Percentiles rank a stretch among this genome's conserved stretches.
phyloP scores from a whole-genome alignment of 2,329 filamentous ascomycete species.

The Beauveria varroae region DNA sequence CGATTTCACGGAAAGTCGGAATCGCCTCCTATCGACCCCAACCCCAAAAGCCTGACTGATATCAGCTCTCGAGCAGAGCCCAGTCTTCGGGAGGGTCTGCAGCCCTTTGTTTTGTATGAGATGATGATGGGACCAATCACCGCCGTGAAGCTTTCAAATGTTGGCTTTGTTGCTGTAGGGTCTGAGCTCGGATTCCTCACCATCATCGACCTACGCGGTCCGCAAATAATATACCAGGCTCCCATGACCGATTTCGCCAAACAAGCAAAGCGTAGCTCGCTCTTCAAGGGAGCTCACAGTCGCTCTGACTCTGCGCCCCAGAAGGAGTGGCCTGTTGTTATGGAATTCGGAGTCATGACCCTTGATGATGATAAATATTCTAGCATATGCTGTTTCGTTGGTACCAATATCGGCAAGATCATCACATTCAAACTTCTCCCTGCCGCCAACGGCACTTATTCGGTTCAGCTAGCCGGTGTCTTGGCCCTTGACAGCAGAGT shows the following conservation, averaged over 20 bases:
- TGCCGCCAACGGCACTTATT: slow-evolving; percentile 58
- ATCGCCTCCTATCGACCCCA: slow-evolving; percentile 42
- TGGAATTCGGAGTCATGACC: slow-evolving; percentile 92
- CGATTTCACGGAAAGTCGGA: slow-evolving; percentile 59
- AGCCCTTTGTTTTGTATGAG: slow-evolving; percentile 75
- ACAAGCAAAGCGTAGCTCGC: slow-evolving; percentile 66
- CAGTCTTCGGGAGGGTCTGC: slow-evolving; percentile 66
- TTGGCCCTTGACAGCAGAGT: slow-evolving; percentile 60
- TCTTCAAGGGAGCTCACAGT: slow-evolving; percentile 44
- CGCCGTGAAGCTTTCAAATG: slow-evolving; percentile 75
- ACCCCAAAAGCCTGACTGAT: slow-evolving; percentile 64
- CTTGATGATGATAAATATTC: slow-evolving; percentile 93
- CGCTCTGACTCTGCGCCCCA: slow-evolving; percentile 27
- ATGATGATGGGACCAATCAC: slow-evolving; percentile 77
- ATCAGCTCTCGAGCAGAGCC: slow-evolving; percentile 67
- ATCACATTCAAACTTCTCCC: slow-evolving; percentile 89
- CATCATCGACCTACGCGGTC: slow-evolving; percentile 82
- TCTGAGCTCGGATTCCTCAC: slow-evolving; percentile 75
- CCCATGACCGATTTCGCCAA: slow-evolving; percentile 68
- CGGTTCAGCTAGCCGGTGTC: slow-evolving; percentile 63
- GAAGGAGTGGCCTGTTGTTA: slow-evolving; percentile 68
- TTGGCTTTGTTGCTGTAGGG: slow-evolving; percentile 84
- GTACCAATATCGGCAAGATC: slow-evolving; percentile 76
- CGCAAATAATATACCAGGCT: slow-evolving; percentile 71
- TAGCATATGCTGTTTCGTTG: slow-evolving; percentile 86